A percentile compares a stretch with the other conserved stretches of the same genome.
phyloP scores from a whole-genome alignment of 108 stramenopile species.

The Nitzschia inconspicua region DNA sequence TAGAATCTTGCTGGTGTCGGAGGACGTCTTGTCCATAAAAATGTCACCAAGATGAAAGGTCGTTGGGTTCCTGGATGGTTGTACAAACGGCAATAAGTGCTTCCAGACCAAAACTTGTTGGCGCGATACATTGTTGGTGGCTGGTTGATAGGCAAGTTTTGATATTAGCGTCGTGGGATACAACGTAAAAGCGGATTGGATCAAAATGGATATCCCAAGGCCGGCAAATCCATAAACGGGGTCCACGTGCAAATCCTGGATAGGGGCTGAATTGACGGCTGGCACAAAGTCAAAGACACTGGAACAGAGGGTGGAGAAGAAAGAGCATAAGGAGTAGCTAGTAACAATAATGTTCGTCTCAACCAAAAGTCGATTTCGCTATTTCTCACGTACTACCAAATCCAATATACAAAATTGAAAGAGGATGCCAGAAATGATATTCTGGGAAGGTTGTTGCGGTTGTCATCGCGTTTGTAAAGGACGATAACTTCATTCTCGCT shows the following conservation, averaged over 20 bases:
- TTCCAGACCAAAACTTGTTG: constrained; percentile 9
- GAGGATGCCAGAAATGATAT: constrained; percentile 8
- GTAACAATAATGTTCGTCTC: too few relatives aligned
- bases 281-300: constrained; percentile 7
- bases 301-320: too few relatives aligned
- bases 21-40: background rate
- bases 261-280: constrained; percentile 1
- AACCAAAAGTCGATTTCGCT: too few relatives aligned
- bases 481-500: background rate
- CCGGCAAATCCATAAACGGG: constrained; percentile 4
- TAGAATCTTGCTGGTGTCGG: background rate
- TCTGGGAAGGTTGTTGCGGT: background rate
- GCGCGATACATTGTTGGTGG: too few relatives aligned
- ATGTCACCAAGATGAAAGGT: background rate
- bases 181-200: constrained; percentile 6
- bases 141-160: background rate
- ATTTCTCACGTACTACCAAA: too few relatives aligned
- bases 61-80: background rate
- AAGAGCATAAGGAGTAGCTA: too few relatives aligned
- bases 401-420: constrained; percentile 6
- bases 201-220: constrained; percentile 3
- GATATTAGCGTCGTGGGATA: constrained; percentile 5
- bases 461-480: constrained; percentile 2
- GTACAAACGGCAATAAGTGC: background rate
- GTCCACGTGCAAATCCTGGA: background rate